Percentiles rank a stretch among this genome's conserved stretches.
Conservation (phyloP, 768 basidiomycete species). For the Lactarius sanguifluus region DNA sequence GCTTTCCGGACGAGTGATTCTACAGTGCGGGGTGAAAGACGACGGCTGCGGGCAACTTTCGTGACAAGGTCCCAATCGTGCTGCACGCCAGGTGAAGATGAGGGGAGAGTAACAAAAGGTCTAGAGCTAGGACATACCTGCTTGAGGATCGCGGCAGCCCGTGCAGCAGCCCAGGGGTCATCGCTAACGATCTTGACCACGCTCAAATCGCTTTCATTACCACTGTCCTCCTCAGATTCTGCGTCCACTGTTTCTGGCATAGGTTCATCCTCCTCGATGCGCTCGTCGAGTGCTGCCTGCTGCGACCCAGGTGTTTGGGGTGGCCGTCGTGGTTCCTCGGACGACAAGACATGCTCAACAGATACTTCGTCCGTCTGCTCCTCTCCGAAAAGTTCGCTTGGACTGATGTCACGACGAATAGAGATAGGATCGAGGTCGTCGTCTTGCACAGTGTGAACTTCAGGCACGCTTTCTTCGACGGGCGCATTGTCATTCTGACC, state of each 20-base stretch:
- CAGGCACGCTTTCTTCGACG: slow-evolving; percentile 1
- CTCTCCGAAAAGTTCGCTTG: slow-evolving; percentile 29
- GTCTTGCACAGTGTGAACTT: not conserved
- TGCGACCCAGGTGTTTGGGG: not conserved
- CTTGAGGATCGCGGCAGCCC: slow-evolving; percentile 91
- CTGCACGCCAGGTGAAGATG: slow-evolving; percentile 37
- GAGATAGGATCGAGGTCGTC: not conserved
- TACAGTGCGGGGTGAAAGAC: slow-evolving; percentile 35
- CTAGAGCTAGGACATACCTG: slow-evolving; percentile 51
- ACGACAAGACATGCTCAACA: slow-evolving; percentile 43
- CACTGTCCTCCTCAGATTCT: slow-evolving; percentile 36
- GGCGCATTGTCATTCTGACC: slow-evolving; percentile 1
- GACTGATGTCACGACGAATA: not conserved
- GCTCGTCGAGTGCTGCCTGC: slow-evolving; percentile 3
- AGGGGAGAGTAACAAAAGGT: not conserved
- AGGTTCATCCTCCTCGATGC: slow-evolving; percentile 24
- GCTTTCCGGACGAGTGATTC: slow-evolving; percentile 37
- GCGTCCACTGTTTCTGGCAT: slow-evolving; percentile 30
- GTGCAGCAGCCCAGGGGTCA: slow-evolving; percentile 83
- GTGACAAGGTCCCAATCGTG: slow-evolving; percentile 87
- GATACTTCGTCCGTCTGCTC: slow-evolving; percentile 33
- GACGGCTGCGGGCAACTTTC: slow-evolving; percentile 40
- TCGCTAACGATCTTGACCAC: slow-evolving; percentile 82
- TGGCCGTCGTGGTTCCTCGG: slow-evolving; percentile 31
- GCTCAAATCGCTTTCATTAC: slow-evolving; percentile 47